A percentile compares a stretch with the other conserved stretches of the same genome.
phyloP scores from a whole-genome alignment of 306 rosid species.

The Quillaja saponaria region DNA sequence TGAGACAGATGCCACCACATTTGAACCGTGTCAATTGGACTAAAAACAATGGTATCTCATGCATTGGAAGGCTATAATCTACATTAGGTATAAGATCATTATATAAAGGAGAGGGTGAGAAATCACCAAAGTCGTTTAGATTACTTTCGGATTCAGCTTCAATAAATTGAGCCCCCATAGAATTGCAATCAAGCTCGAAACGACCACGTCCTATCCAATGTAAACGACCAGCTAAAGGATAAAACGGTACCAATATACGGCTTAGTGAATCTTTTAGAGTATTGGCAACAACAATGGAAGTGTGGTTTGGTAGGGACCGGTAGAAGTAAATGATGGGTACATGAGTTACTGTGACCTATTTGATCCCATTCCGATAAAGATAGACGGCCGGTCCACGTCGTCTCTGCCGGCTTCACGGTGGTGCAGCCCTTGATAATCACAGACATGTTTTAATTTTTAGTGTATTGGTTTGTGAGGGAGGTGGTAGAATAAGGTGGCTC shows the following conservation, averaged over 20 bases:
- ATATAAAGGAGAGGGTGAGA: slow-evolving; percentile 29
- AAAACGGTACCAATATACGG: slow-evolving; percentile 53
- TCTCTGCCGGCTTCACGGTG: slow-evolving; percentile 37
- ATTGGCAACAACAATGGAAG: slow-evolving; percentile 19
- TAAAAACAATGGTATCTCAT: slow-evolving; percentile 46
- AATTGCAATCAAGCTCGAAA: slow-evolving; percentile 58
- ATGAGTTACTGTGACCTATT: slow-evolving; percentile 47
- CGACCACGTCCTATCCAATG: slow-evolving; percentile 45
- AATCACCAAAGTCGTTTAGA: slow-evolving; percentile 40
- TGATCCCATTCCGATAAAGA: slow-evolving; percentile 61
- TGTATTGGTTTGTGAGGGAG: too few relatives aligned
- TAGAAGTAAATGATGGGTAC: slow-evolving; percentile 55
- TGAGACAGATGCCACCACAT: slow-evolving; percentile 52
- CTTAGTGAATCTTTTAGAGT: slow-evolving; percentile 47
- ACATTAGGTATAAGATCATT: slow-evolving; percentile 29
- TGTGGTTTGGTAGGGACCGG: slow-evolving; percentile 17
- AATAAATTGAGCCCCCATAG: slow-evolving; percentile 40
- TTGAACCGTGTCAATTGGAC: slow-evolving; percentile 54
- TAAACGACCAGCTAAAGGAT: slow-evolving; percentile 64
- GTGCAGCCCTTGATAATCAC: slow-evolving; percentile 36
- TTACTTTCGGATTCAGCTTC: slow-evolving; percentile 47
- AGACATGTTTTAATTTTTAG: slow-evolving; percentile 30
- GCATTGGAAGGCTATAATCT: slow-evolving; percentile 47
- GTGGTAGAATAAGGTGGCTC: not conserved
- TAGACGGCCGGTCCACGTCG: slow-evolving; percentile 42